Evolutionary conservation across 1,284 basidiomycete genomes (phyloP), one percentile per base, ranked within the genome.

Genomic region (Sporisorium exsertum): DNA sequence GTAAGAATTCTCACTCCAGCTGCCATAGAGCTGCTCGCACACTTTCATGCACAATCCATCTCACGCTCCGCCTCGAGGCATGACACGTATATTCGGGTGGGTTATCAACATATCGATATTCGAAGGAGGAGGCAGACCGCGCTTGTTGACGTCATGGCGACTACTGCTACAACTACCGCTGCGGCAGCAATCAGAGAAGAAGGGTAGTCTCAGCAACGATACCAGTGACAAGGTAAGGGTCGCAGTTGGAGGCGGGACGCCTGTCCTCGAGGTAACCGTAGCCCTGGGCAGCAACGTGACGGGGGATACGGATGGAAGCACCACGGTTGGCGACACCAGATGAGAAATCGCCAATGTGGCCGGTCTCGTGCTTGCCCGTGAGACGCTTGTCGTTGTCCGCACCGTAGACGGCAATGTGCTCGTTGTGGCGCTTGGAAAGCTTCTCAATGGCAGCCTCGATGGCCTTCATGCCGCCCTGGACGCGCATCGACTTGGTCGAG

Each of bases 281-380:
- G 73, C 95, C 95, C 87, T 95, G 91, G 37, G 92, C 89, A 66
- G 92, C 93, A 81, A 97, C 94, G 87, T 96, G 94, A 82, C 95
- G 89, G 62, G 95, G 95, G 64, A 97, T 92, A 65, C 88, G 87
- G 78, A 88, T 88, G 47, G 81, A 82, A 51, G 84, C 94, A 85
- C 95, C 96, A 87, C 96, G 94, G 90, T 99, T 94, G 82, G 96
- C 96, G 72, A 98, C 93, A 87, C 96, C 96, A 68, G 93, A 94
- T 79, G 92, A 93, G 90, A 99, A 99, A 68, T 87, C 87, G 82
- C 92, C 90, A 85, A 99, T 98, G 88, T 96, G 94, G 72, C 93
- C 95, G 54, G 97, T 99, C 90, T 99, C 97, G 78, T 85, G 83
- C 64, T 76, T 77, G 59, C 84, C 84, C 20, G 84, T 85, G 32